phyloP scores from a whole-genome alignment of 148 eudicot species.

The Rhododendron henanense region DNA sequence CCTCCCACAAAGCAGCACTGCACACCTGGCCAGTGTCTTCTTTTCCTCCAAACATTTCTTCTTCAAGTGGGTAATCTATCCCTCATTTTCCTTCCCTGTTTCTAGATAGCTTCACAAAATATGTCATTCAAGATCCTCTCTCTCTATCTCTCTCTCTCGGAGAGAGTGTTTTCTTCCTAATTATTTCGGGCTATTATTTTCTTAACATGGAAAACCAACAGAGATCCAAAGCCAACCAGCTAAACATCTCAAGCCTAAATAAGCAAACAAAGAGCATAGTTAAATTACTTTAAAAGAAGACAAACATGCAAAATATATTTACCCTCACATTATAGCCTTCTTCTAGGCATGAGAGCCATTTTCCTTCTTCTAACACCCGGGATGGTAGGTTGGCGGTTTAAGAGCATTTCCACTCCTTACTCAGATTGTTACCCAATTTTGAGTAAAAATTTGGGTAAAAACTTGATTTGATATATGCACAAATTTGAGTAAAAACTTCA shows the following conservation, averaged over 20 bases:
- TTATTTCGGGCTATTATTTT: neutral
- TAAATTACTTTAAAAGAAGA: neutral
- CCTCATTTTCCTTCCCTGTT: neutral
- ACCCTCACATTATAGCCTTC: neutral
- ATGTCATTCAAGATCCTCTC: neutral
- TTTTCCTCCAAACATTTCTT: neutral
- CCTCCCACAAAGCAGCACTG: neutral
- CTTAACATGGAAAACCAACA: neutral
- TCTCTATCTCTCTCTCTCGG: too few relatives aligned
- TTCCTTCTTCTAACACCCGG: neutral
- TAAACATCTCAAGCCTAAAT: neutral
- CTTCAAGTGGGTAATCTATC: conserved; percentile 5
- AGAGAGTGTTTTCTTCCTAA: neutral
- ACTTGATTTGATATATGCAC: too few relatives aligned
- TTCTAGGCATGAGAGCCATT: neutral
- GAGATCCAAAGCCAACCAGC: neutral
- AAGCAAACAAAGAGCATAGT: neutral
- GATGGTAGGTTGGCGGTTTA: neutral
- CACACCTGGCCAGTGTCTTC: neutral
- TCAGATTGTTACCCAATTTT: too few relatives aligned
- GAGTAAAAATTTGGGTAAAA: too few relatives aligned
- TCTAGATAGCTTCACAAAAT: neutral
- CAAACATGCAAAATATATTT: neutral
- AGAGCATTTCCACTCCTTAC: neutral
- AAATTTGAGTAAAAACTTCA: too few relatives aligned